Evolutionary conservation across 768 basidiomycete genomes (phyloP).

Genomic region (Stropharia rugosoannulata): DNA sequence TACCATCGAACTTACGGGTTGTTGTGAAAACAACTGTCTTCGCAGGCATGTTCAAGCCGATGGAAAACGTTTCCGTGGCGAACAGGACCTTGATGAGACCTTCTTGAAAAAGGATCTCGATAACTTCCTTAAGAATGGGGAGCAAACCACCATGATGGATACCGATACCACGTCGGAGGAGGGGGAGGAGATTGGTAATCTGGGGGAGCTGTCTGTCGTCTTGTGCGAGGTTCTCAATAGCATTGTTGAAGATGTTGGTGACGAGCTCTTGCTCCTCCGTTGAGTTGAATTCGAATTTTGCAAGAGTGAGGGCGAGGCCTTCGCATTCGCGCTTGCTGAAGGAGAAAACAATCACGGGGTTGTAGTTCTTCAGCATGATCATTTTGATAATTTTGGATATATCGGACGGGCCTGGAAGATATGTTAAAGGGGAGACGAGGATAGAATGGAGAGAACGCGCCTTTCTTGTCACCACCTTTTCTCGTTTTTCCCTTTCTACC

Average conservation of each 20-base stretch:
- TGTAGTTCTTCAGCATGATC: constrained; percentile 97
- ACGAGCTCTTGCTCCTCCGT: constrained; percentile 90
- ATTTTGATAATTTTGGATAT: constrained; percentile 97
- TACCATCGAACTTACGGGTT: constrained; percentile 94
- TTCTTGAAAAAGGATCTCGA: constrained; percentile 98
- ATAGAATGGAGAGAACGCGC: constrained; percentile 34
- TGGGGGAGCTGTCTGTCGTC: constrained; percentile 92
- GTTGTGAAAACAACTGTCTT: constrained; percentile 98
- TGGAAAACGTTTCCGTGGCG: constrained; percentile 98
- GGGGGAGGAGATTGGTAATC: constrained; percentile 88
- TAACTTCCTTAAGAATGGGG: constrained; percentile 97
- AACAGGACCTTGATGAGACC: constrained; percentile 97
- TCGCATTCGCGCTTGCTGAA: constrained; percentile 99
- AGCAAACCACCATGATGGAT: constrained; percentile 98
- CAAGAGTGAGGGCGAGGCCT: constrained; percentile 83
- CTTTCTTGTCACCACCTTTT: constrained; percentile 91
- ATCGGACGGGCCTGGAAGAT: constrained; percentile 72
- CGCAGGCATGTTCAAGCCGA: constrained; percentile 98
- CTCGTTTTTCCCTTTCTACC: constrained; percentile 90
- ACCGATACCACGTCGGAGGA: constrained; percentile 93
- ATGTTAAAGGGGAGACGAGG: neutral
- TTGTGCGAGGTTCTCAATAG: constrained; percentile 82
- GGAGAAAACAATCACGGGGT: constrained; percentile 97
- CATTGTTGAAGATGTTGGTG: constrained; percentile 88
- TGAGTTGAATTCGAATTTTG: constrained; percentile 95